phyloP scores from a whole-genome alignment of 2,329 filamentous ascomycete species.

The Exophiala sideris region DNA sequence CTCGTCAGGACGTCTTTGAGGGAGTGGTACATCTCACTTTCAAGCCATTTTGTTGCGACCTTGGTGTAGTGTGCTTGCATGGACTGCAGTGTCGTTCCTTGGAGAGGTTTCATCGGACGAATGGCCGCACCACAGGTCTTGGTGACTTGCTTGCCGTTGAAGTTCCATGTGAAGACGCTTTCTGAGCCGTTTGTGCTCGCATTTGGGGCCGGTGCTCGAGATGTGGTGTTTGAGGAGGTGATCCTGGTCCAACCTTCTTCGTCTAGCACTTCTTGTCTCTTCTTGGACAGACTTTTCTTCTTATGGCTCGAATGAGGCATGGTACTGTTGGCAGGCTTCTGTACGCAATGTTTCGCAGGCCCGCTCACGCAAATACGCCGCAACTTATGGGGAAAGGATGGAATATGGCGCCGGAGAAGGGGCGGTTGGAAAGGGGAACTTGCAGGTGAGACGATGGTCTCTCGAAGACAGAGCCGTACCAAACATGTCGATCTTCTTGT shows the following conservation, averaged over 20 bases:
- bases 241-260: conserved; percentile 24
- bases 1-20: conserved; percentile 5
- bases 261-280: conserved; percentile 18
- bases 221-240: not conserved
- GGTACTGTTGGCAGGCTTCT: not conserved
- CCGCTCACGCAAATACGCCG: too few relatives aligned
- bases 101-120: conserved; percentile 1
- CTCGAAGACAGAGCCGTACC: not conserved
- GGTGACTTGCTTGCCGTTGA: not conserved
- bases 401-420: too few relatives aligned
- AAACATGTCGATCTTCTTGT: too few relatives aligned
- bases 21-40: conserved; percentile 3
- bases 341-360: too few relatives aligned
- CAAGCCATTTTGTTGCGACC: conserved; percentile 7
- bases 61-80: conserved; percentile 10
- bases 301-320: conserved; percentile 26
- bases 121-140: not conserved
- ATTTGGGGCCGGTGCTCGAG: not conserved
- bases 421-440: not conserved
- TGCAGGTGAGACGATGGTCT: not conserved
- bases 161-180: not conserved
- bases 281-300: conserved; percentile 11
- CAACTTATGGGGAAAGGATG: too few relatives aligned
- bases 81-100: conserved; percentile 4
- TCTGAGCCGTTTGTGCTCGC: not conserved